Evolutionary conservation across 805 yeast species (phyloP).

Genomic region (Kuraishia cidri): DNA sequence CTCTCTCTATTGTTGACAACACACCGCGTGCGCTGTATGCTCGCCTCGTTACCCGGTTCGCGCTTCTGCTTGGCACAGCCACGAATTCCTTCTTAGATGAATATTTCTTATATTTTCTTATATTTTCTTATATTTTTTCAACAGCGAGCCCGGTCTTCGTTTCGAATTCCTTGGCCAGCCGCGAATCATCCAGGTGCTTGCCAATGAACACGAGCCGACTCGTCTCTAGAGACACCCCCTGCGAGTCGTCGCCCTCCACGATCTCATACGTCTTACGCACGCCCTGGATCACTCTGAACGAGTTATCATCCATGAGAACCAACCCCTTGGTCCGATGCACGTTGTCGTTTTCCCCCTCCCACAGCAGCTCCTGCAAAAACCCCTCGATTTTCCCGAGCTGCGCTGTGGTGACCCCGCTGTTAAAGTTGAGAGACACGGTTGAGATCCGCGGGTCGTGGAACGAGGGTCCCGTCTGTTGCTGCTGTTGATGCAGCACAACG

Average conservation of each 20-base stretch:
- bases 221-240: constrained; percentile 7
- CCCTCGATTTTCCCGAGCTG: constrained; percentile 41
- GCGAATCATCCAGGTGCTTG: constrained; percentile 13
- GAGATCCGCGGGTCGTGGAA: constrained; percentile 45
- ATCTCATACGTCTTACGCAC: constrained; percentile 90
- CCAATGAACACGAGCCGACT: constrained; percentile 22
- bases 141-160: too few species aligned
- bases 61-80: too few species aligned
- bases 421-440: constrained; percentile 42
- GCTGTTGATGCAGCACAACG: too few species aligned
- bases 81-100: too few species aligned
- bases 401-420: constrained; percentile 20
- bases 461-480: constrained; percentile 2
- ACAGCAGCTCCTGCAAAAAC: constrained; percentile 63
- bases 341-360: constrained; percentile 62
- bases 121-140: too few species aligned
- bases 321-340: constrained; percentile 82
- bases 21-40: too few species aligned
- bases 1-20: too few species aligned
- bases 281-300: constrained; percentile 70
- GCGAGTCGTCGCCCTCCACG: constrained; percentile 25
- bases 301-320: constrained; percentile 29
- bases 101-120: too few species aligned
- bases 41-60: too few species aligned
- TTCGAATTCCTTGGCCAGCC: too few species aligned